A percentile compares a stretch with the other conserved stretches of the same genome.
Conservation (phyloP, 208 protist species). For the Wallacemonas sp. region DNA sequence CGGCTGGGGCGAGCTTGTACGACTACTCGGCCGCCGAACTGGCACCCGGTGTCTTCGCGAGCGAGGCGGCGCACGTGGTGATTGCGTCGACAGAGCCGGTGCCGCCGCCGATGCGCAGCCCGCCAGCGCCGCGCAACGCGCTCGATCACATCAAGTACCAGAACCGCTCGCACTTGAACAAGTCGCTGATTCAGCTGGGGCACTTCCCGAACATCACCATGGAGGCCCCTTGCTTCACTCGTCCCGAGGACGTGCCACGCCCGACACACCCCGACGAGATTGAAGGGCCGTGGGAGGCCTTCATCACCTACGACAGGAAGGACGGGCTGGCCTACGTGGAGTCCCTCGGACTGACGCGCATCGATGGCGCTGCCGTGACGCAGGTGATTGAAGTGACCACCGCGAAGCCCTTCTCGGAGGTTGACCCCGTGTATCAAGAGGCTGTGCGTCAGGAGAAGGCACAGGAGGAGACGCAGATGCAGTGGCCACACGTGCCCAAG, state of each 20-base stretch:
- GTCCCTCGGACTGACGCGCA: conserved; percentile 53
- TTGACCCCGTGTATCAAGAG: conserved; percentile 78
- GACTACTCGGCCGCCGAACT: conserved; percentile 79
- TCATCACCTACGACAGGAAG: conserved; percentile 72
- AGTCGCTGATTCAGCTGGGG: conserved; percentile 72
- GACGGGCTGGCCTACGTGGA: conserved; percentile 74
- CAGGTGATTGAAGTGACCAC: conserved; percentile 37
- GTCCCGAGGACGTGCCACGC: conserved; percentile 55
- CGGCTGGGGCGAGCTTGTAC: conserved; percentile 47
- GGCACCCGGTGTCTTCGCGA: conserved; percentile 70
- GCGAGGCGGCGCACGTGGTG: conserved; percentile 25
- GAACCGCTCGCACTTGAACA: conserved; percentile 58
- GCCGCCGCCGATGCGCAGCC: conserved; percentile 49
- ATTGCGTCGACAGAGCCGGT: conserved; percentile 70
- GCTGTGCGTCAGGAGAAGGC: conserved; percentile 71
- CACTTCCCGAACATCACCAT: conserved; percentile 87
- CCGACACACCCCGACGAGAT: conserved; percentile 91
- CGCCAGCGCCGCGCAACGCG: conserved; percentile 52
- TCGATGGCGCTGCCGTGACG: conserved; percentile 75
- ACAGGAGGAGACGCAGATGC: conserved; percentile 77
- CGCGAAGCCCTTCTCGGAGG: conserved; percentile 57
- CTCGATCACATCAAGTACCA: conserved; percentile 80
- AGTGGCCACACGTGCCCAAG: conserved; percentile 85
- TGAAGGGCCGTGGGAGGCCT: conserved; percentile 84
- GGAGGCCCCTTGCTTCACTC: conserved; percentile 38